Evolutionary conservation across 805 yeast genomes (phyloP), one percentile per base, ranked within the genome.

Genomic region (Diddensiella santjacobensis): DNA sequence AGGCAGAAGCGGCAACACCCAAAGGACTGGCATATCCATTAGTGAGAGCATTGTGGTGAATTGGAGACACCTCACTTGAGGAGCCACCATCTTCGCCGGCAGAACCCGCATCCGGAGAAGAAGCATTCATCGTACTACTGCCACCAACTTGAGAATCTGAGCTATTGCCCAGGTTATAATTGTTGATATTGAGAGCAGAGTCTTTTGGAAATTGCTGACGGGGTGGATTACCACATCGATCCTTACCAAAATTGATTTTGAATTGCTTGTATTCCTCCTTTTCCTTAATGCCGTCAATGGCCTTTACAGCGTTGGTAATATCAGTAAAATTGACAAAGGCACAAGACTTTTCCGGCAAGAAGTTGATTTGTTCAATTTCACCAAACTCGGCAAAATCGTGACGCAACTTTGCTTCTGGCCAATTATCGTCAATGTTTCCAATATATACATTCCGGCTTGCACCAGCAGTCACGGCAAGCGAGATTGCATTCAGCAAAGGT

Each of bases 191-290:
- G 26, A 3, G 19, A 18, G 13, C 36, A 30, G 35, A 35, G 18
- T 5, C 48, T 4, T 10, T 35, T 8, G 45, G 48, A 3, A 41
- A 37, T 17, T 42, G 42, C 41, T 50, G 54, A 22, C 95, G 77
- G 43, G 97, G 96, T 51, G 88, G 81, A 62, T 90, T 88, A 24
- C 97, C 98, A 67, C 98, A 91, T 61, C 99, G 77, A 64, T 88
- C 96, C 63, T 89, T 89, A 44, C 97, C 97, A 64, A 86, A 90
- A 64, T 89, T 88, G 57, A 91, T 84, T 66, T 87, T 87, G 59
- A 89, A 74, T 50, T 76, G 75, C 56, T 77, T 74, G 49, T 70
- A 69, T 29, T 79, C 85, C 3, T 75, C 75, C 59, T 83, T 80
- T 40, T 84, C 82, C 65, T 87, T 84, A 57, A 90, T 85, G 42